Base-by-base conservation (phyloP, 2,329 filamentous ascomycete genomes). In the Claviceps sp. region DNA sequence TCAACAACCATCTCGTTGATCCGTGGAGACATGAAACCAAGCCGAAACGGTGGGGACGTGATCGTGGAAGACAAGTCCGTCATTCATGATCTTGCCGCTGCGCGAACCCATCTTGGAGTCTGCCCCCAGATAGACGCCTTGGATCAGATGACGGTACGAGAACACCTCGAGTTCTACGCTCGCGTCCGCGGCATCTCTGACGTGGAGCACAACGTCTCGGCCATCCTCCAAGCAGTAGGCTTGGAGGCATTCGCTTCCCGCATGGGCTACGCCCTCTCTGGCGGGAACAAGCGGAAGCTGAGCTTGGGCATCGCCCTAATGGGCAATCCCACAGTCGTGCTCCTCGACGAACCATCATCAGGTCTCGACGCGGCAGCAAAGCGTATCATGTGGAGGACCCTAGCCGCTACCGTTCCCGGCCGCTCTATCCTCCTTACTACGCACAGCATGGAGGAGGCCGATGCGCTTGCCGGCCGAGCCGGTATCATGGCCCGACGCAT, bases 391-490 rank as follows among this genome's bases (percentile, higher is more conserved):
- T 96, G 91, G 91, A 81, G 81, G 52, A 95, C 89, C 0, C 74
- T 96, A 1, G 79, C 80, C 3, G 77, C 81, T 1, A 82, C 90
- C 3, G 82, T 85, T 0, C 78, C 81, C 0, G 89, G 89, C 0
- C 79, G 90, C n/a, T 87, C 84, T 0, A 79, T 96, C 16, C 74
- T 97, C 1, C 76, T 97, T 18, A 96, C 91, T 0, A 96, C 91
- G 0, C 91, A 97, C 66, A 87, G 81, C 48, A 95, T 96, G 89
- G 90, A 96, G 65, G 91, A 96, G 68, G 91, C 90, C 0, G 89
- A 95, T 61, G 89, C 89, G 1, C 74, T 97, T 2, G 90, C 90
- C 0, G 82, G 81, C 34, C 78, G 89, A 1, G 89, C 86, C 0
- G 91, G 89, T 13, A 95, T 97, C 58, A 81, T 97, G 69, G 87